phyloP scores from a whole-genome alignment of 2,329 filamentous ascomycete genomes.

The Sclerotinia sclerotiorum region DNA sequence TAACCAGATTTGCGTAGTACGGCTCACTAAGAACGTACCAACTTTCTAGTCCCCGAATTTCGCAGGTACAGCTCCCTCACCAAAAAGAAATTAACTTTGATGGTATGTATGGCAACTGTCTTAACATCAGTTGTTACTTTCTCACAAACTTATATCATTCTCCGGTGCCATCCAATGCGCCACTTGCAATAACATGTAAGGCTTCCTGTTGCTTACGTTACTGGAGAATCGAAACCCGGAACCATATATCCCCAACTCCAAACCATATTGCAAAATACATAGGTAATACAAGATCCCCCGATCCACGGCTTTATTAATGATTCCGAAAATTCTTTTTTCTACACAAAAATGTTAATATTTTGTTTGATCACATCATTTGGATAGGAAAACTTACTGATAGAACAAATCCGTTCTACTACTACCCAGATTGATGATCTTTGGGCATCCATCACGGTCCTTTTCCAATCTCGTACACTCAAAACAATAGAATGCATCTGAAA shows the following conservation, averaged over 20 bases:
- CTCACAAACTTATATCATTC: neutral
- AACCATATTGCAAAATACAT: slow-evolving; percentile 12
- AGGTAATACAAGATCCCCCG: slow-evolving; percentile 22
- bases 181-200: neutral
- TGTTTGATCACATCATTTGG: slow-evolving; percentile 35
- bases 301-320: slow-evolving; percentile 43
- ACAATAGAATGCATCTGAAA: slow-evolving; percentile 98
- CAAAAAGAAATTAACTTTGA: neutral
- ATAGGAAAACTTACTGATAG: slow-evolving; percentile 32
- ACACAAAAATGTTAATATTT: slow-evolving; percentile 23
- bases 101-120: neutral
- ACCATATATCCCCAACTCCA: slow-evolving; percentile 11
- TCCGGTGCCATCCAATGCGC: neutral
- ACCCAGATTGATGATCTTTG: slow-evolving; percentile 98
- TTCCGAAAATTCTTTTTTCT: slow-evolving; percentile 70
- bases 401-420: slow-evolving; percentile 89
- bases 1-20: neutral
- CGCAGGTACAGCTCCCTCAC: neutral
- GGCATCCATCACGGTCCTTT: slow-evolving; percentile 95
- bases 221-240: slow-evolving; percentile 7
- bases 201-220: slow-evolving; percentile 1
- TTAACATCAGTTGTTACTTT: neutral
- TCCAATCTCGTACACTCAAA: slow-evolving; percentile 97
- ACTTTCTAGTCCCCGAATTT: neutral
- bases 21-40: slow-evolving; percentile 10